Evolutionary conservation across 148 eudicot species (phyloP).

Genomic region (Cornus florida): DNA sequence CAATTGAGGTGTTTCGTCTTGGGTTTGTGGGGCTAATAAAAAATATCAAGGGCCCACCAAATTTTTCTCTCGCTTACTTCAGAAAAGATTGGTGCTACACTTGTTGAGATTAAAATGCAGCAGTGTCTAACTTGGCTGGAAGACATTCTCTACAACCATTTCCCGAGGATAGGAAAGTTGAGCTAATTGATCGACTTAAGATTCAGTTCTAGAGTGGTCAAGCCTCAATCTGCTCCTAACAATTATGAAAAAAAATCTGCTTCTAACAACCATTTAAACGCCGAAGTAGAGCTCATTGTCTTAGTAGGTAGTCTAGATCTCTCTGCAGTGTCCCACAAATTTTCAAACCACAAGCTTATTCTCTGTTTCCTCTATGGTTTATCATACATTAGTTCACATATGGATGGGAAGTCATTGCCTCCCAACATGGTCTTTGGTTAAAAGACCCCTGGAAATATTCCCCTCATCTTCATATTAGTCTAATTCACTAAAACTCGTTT

Average conservation of each 20-base stretch:
- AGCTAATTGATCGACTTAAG: background rate
- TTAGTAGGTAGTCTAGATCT: background rate
- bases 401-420: too few relatives aligned
- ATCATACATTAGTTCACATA: too few relatives aligned
- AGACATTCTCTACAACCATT: background rate
- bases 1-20: background rate
- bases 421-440: too few relatives aligned
- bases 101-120: background rate
- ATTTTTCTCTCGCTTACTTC: background rate
- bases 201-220: background rate
- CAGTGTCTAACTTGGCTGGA: background rate
- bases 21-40: background rate
- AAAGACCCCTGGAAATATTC: too few relatives aligned
- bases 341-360: too few relatives aligned
- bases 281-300: background rate
- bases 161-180: background rate
- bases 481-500: too few relatives aligned
- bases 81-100: background rate
- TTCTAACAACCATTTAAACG: background rate
- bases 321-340: too few relatives aligned
- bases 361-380: too few relatives aligned
- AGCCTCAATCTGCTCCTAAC: background rate
- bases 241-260: too few relatives aligned
- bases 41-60: background rate
- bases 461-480: too few relatives aligned